These are phyloP conservation scores for Leptosphaerulina australis DNA, from an alignment of 2,329 filamentous ascomycete species.

Conservation along the genomic window DNA sequence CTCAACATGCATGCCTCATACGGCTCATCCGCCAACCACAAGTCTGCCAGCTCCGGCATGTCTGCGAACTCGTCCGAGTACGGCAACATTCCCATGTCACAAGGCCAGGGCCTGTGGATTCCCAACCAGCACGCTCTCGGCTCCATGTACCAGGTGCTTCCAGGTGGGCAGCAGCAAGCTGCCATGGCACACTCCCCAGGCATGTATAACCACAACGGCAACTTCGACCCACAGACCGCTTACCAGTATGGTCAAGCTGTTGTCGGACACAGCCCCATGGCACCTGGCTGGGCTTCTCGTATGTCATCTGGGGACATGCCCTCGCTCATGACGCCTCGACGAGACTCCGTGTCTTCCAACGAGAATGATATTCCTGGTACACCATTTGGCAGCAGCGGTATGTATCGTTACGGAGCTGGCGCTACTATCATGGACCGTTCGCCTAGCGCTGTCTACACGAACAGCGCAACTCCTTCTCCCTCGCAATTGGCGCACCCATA, in stretches of 20 bases:
- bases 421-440: slow-evolving; percentile 58
- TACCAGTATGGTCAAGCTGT: slow-evolving; percentile 54
- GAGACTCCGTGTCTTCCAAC: slow-evolving; percentile 59
- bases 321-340: slow-evolving; percentile 58
- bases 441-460: slow-evolving; percentile 55
- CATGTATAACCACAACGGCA: slow-evolving; percentile 54
- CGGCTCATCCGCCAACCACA: slow-evolving; percentile 39
- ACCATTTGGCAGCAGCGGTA: slow-evolving; percentile 51
- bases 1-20: slow-evolving; percentile 47
- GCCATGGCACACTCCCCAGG: slow-evolving; percentile 44
- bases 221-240: slow-evolving; percentile 52
- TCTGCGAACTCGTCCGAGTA: slow-evolving; percentile 45
- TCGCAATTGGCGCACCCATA: slow-evolving; percentile 55
- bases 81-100: slow-evolving; percentile 38
- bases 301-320: slow-evolving; percentile 56
- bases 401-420: slow-evolving; percentile 53
- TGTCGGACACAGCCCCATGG: slow-evolving; percentile 55
- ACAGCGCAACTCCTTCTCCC: slow-evolving; percentile 57
- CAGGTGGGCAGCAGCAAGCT: slow-evolving; percentile 39
- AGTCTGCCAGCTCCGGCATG: slow-evolving; percentile 41
- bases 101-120: slow-evolving; percentile 49
- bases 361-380: slow-evolving; percentile 60
- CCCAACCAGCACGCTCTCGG: slow-evolving; percentile 45
- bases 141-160: slow-evolving; percentile 45
- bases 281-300: slow-evolving; percentile 53